A percentile compares a stretch with the other conserved stretches of the same genome.
These are phyloP conservation scores for Mollisia scopiformis DNA, from an alignment of 2,329 filamentous ascomycete species.

Conservation along the genomic window DNA sequence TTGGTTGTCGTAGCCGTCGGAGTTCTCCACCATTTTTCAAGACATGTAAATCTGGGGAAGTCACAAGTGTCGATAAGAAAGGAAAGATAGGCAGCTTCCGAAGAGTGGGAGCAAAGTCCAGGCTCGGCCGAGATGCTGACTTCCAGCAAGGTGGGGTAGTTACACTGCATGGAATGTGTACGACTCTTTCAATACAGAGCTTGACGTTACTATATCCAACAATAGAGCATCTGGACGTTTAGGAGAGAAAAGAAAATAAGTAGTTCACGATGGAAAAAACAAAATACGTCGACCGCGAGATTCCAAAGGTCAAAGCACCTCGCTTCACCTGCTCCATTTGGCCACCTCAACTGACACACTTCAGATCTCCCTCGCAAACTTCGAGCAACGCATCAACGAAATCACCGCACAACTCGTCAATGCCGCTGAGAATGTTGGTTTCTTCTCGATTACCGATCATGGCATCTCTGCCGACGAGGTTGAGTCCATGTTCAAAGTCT, in stretches of 20 bases:
- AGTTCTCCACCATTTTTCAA: not conserved
- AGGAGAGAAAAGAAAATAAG: not conserved
- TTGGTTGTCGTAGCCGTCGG: not conserved
- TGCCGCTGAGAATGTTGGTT: conserved; percentile 57
- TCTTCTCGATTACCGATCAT: conserved; percentile 58
- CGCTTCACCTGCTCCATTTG: not conserved
- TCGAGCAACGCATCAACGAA: conserved; percentile 50
- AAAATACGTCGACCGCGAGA: not conserved
- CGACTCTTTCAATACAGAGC: no score
- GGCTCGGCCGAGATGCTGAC: not conserved
- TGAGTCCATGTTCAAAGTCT: conserved; percentile 39
- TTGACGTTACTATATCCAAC: no score
- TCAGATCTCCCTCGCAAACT: conserved; percentile 54
- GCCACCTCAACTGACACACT: not conserved
- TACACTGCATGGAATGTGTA: no score
- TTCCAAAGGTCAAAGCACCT: not conserved
- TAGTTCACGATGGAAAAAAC: not conserved
- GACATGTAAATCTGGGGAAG: not conserved
- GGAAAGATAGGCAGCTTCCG: not conserved
- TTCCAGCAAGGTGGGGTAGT: no score
- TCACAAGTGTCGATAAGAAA: not conserved
- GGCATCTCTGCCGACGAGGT: conserved; percentile 44
- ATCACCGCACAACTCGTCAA: conserved; percentile 53
- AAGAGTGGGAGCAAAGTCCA: not conserved
- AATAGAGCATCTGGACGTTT: no score